Conservation (phyloP, 768 basidiomycete genomes). For the Polyporus arcularius region DNA sequence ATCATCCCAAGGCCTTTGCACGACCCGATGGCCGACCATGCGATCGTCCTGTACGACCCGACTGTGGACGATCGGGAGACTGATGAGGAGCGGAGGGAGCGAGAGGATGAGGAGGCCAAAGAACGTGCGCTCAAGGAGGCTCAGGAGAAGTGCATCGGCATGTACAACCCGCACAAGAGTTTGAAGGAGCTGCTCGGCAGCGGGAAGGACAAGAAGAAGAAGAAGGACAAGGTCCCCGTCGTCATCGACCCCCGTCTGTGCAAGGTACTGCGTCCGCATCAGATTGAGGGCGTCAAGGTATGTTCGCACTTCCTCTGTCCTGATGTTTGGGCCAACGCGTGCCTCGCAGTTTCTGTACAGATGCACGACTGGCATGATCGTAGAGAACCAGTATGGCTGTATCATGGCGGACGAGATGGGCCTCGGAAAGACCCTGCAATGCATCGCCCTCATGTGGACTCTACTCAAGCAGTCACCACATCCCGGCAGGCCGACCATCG, state of each 20-base stretch:
- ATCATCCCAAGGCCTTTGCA: conserved; percentile 90
- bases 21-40: conserved; percentile 97
- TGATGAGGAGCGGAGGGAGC: conserved; percentile 76
- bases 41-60: conserved; percentile 96
- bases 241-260: conserved; percentile 90
- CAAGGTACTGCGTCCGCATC: conserved; percentile 94
- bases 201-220: conserved; percentile 64
- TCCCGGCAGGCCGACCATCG: conserved; percentile 82
- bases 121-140: conserved; percentile 64
- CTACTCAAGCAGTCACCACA: conserved; percentile 93
- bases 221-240: conserved; percentile 83
- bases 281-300: conserved; percentile 97
- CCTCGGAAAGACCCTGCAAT: conserved; percentile 94
- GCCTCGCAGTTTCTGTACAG: conserved; percentile 82
- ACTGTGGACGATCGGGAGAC: conserved; percentile 93
- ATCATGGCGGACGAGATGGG: conserved; percentile 99
- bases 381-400: conserved; percentile 88
- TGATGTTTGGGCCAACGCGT: background rate
- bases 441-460: conserved; percentile 95
- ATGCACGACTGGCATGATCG: conserved; percentile 92
- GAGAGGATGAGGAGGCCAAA: conserved; percentile 73
- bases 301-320: conserved; percentile 14
- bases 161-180: conserved; percentile 92
- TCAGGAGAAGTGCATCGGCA: conserved; percentile 65
- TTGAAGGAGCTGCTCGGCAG: conserved; percentile 77